Evolutionary conservation across 1,139 yeast genomes (phyloP), one percentile per base, ranked within the genome.

Genomic region (Torulaspora globosa): DNA sequence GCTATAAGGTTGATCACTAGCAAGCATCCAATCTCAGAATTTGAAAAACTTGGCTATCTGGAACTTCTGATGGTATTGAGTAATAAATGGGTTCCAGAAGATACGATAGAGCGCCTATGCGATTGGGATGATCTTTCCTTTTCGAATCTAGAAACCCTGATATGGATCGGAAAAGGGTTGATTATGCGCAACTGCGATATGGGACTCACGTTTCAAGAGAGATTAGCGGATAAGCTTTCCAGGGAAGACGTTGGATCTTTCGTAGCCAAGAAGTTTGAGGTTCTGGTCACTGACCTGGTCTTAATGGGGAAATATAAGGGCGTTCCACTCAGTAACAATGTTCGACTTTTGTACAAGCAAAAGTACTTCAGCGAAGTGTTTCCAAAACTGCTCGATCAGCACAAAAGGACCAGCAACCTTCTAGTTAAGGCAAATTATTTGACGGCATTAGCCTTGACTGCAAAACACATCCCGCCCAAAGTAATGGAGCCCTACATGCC

Each of bases 91-190:
- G 30, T 58, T 21, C 36, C 42, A 10, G 63, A 58, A n/a, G 50
- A 49, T 2, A 19, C 30, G 4, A 31, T 56, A 3, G 27, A 40
- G 21, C 44, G 39, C 27, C 39, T 30, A 8, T 41, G 52, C 5
- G 35, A 56, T 27, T 51, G 53, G 51, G 37, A 53, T 1, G 49
- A 55, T 24, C 14, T 27, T 11, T 51, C 60, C 4, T 28, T 43
- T n/a, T 38, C 28, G 3, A 54, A 60, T 39, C 27, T 84, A 41
- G 95, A 87, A 61, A 60, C 75, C 0, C 66, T 73, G 26, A 69
- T 81, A 1, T 88, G 96, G 96, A 65, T 80, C 5, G 69, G 81
- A 24, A 89, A 87, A 62, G 94, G 86, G 0, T 70, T 85, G 41
- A 60, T 86, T 1, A 60, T 86, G 61, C 79, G 76, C 55, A 75